Conservation (phyloP, 2,329 filamentous ascomycete species). For the Akanthomyces uredinophilus region DNA sequence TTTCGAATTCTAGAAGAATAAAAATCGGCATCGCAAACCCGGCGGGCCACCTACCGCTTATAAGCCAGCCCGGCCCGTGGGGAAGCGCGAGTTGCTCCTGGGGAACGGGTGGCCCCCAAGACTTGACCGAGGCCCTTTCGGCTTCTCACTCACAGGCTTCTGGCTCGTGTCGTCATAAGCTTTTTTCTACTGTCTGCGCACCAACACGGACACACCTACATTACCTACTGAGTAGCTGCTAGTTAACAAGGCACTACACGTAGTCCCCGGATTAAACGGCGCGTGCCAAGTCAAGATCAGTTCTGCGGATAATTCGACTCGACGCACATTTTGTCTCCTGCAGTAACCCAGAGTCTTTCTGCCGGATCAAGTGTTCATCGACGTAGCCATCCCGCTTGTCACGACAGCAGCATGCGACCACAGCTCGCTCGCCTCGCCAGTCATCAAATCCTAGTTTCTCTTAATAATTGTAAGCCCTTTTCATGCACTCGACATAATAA, state of each 20-base stretch:
- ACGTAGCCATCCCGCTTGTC: not conserved
- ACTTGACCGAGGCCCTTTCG: constrained; percentile 12
- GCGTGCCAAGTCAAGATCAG: not conserved
- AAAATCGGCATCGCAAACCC: not conserved
- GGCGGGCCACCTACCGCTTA: constrained; percentile 12
- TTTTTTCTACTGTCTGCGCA: not conserved
- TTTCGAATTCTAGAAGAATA: not conserved
- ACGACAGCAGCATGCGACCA: not conserved
- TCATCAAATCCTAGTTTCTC: not conserved
- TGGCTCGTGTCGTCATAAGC: constrained; percentile 8
- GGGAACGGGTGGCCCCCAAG: not conserved
- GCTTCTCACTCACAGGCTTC: constrained; percentile 7
- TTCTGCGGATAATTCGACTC: not conserved
- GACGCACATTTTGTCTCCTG: too few species aligned
- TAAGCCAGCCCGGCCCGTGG: constrained; percentile 8
- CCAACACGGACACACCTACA: not conserved
- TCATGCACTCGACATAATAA: not conserved
- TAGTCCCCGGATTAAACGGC: not conserved
- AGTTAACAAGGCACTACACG: too few species aligned
- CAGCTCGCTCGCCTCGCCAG: not conserved
- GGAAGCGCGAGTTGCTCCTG: not conserved
- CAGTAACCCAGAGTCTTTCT: not conserved
- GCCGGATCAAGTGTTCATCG: not conserved
- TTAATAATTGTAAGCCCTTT: too few species aligned
- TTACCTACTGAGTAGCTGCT: too few species aligned